A percentile compares a stretch with the other conserved stretches of the same genome.
Conservation (phyloP, 164 flowering plant species). For the Cinnamomum chago region DNA sequence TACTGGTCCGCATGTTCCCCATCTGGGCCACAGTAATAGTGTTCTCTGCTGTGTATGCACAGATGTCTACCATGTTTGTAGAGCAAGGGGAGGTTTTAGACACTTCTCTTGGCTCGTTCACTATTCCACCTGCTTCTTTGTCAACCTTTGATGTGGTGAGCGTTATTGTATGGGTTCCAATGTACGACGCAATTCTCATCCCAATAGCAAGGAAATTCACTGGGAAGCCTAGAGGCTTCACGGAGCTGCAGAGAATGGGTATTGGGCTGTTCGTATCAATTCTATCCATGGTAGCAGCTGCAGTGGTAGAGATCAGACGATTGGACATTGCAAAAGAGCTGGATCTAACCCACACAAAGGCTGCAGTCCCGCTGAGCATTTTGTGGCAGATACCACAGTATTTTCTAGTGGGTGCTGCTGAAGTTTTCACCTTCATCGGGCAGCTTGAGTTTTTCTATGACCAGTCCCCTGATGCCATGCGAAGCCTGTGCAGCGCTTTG, state of each 20-base stretch:
- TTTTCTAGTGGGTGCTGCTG: constrained; percentile 65
- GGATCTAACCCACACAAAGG: constrained; percentile 36
- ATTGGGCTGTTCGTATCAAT: constrained; percentile 75
- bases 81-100: constrained; percentile 83
- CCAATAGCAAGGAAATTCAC: constrained; percentile 74
- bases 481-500: constrained; percentile 65
- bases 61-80: constrained; percentile 86
- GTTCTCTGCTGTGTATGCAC: constrained; percentile 82
- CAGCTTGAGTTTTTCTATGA: constrained; percentile 79
- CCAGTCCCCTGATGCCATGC: constrained; percentile 78
- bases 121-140: constrained; percentile 80
- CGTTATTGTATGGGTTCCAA: constrained; percentile 81
- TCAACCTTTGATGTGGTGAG: constrained; percentile 77
- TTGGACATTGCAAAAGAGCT: constrained; percentile 47
- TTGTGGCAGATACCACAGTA: constrained; percentile 83
- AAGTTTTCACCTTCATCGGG: constrained; percentile 59
- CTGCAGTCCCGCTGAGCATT: constrained; percentile 55
- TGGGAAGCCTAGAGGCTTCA: constrained; percentile 71
- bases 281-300: constrained; percentile 73
- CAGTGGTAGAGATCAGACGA: constrained; percentile 64
- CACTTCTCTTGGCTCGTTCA: constrained; percentile 68
- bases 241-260: constrained; percentile 84
- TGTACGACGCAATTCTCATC: constrained; percentile 66
- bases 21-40: constrained; percentile 87
- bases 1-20: constrained; percentile 83